Conservation (phyloP, 345 rosid species). For the Lumnitzera racemosa region DNA sequence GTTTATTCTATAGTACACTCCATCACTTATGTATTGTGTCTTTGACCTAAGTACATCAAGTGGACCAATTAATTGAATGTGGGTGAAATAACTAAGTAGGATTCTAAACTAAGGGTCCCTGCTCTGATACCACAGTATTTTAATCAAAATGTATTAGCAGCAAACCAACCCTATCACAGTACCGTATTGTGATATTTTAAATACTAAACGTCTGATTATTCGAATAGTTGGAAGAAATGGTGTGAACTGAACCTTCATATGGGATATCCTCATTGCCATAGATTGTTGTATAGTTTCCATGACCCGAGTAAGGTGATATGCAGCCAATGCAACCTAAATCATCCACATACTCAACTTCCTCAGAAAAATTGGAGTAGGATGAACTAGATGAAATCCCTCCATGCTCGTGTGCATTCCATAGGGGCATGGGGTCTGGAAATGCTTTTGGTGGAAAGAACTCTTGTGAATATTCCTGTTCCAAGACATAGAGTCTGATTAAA, state of each 20-base stretch:
- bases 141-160: no score
- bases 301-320: conserved; percentile 12
- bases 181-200: no score
- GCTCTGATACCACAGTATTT: no score
- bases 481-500: no score
- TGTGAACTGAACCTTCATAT: conserved; percentile 2
- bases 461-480: conserved; percentile 4
- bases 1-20: no score
- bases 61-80: no score
- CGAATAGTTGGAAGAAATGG: not conserved
- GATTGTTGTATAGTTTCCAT: conserved; percentile 2
- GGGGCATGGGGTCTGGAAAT: conserved; percentile 22
- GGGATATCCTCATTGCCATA: conserved; percentile 9
- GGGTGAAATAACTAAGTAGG: no score
- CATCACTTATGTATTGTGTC: no score
- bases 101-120: no score
- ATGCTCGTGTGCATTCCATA: conserved; percentile 30
- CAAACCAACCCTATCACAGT: no score
- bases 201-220: no score
- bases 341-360: conserved; percentile 38
- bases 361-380: conserved; percentile 37
- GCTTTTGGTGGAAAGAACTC: conserved; percentile 22
- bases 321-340: conserved; percentile 7
- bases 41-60: no score
- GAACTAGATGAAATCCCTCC: conserved; percentile 38